A percentile compares a stretch with the other conserved stretches of the same genome.
These are phyloP conservation scores for Paramecium octaurelia DNA, from an alignment of 73 alveolate species.

Conservation along the genomic window DNA sequence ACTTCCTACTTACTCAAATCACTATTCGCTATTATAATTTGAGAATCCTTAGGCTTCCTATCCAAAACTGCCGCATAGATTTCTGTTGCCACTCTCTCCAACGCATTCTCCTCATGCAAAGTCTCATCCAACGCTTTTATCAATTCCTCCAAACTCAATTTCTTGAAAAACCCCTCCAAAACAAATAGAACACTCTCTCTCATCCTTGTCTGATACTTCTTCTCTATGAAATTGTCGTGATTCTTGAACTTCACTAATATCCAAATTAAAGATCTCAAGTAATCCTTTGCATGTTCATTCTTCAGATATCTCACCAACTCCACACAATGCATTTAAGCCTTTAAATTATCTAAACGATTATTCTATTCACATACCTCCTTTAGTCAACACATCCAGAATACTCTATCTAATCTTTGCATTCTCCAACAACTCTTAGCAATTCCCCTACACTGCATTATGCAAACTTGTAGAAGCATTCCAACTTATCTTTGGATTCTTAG, in stretches of 20 bases:
- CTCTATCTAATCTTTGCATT: not conserved
- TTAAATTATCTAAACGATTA: not conserved
- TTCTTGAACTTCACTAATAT: not conserved
- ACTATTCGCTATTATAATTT: not conserved
- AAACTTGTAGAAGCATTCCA: conserved; percentile 51
- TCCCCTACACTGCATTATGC: not conserved
- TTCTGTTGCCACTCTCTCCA: not conserved
- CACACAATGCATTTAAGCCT: conserved; percentile 38
- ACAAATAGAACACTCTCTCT: not conserved
- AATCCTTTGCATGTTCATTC: not conserved
- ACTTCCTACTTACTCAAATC: conserved; percentile 1
- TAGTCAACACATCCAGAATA: not conserved
- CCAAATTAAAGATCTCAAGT: not conserved
- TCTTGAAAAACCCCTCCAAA: not conserved
- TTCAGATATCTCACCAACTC: not conserved
- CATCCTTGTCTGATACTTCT: conserved; percentile 6
- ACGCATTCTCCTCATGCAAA: not conserved
- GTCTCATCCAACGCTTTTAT: not conserved
- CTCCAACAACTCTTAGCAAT: not conserved
- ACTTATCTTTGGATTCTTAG: conserved; percentile 11
- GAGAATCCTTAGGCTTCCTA: not conserved
- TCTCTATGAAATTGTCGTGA: conserved; percentile 18
- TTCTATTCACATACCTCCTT: not conserved
- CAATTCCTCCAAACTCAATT: not conserved
- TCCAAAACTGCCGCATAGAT: not conserved